phyloP scores from a whole-genome alignment of 225 moss, liverwort and hornwort species.

The Physcomitrium patens region DNA sequence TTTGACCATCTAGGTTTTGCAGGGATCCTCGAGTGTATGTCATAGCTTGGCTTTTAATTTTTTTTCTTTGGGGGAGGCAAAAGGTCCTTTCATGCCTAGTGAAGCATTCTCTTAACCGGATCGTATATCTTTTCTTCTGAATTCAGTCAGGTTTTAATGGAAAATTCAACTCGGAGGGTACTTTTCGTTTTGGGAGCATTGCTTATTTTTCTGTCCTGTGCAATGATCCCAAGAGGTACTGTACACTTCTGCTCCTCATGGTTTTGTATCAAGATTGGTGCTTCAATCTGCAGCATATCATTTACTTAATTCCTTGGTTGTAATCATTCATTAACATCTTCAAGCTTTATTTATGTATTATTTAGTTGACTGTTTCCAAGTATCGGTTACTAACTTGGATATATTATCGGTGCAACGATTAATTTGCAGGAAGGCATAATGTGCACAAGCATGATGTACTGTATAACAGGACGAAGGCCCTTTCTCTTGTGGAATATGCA shows the following conservation, averaged over 20 bases:
- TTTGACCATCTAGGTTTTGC: conserved; percentile 32
- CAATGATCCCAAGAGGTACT: conserved; percentile 42
- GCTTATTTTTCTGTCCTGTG: conserved; percentile 37
- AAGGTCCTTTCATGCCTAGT: background rate
- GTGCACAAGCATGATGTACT: conserved; percentile 46
- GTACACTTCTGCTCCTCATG: background rate
- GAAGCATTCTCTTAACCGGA: background rate
- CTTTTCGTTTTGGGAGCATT: conserved; percentile 41
- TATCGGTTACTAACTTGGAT: background rate
- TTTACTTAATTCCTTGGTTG: conserved; percentile 16
- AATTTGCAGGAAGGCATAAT: conserved; percentile 46
- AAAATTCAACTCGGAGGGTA: conserved; percentile 38
- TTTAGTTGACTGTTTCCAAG: background rate
- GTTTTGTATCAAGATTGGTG: background rate
- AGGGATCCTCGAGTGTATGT: conserved; percentile 18
- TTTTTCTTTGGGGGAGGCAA: background rate
- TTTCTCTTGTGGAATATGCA: conserved; percentile 86
- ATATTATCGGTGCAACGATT: background rate
- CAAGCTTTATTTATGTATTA: background rate
- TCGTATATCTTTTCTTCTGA: conserved; percentile 10
- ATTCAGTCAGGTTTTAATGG: conserved; percentile 30
- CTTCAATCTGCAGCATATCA: background rate
- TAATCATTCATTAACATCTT: background rate
- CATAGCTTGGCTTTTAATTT: background rate
- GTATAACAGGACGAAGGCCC: conserved; percentile 87